Conservation (phyloP, 1,284 basidiomycete species). For the Pyrrhoderma noxium region DNA sequence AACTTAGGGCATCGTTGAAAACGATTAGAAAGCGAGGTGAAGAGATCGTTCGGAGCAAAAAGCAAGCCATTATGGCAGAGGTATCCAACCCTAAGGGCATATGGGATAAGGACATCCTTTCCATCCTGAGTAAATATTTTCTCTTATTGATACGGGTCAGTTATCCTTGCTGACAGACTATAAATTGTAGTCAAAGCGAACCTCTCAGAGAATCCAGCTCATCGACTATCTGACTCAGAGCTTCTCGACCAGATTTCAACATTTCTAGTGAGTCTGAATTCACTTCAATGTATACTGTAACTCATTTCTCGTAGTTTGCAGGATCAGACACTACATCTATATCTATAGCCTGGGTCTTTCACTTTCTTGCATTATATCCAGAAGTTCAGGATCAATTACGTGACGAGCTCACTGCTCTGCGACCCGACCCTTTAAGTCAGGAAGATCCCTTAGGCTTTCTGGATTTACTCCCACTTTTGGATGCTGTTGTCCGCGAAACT, state of each 20-base stretch:
- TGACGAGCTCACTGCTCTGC: slow-evolving; percentile 30
- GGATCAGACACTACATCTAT: slow-evolving; percentile 50
- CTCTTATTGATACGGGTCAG: neutral
- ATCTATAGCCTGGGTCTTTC: slow-evolving; percentile 46
- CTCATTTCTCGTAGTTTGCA: slow-evolving; percentile 29
- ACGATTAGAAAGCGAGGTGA: slow-evolving; percentile 35
- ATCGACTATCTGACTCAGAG: slow-evolving; percentile 40
- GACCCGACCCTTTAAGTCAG: slow-evolving; percentile 15
- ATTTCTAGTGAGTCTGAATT: slow-evolving; percentile 28
- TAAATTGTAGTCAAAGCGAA: slow-evolving; percentile 39
- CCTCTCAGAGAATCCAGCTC: slow-evolving; percentile 33
- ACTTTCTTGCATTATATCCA: slow-evolving; percentile 41
- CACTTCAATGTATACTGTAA: neutral
- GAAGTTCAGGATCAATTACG: slow-evolving; percentile 40
- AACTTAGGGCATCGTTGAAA: slow-evolving; percentile 31
- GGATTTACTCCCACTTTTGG: slow-evolving; percentile 30
- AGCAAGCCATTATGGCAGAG: slow-evolving; percentile 29
- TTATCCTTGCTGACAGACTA: slow-evolving; percentile 11
- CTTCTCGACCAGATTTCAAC: slow-evolving; percentile 47
- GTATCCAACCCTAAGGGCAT: slow-evolving; percentile 25
- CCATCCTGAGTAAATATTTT: slow-evolving; percentile 34
- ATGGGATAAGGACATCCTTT: slow-evolving; percentile 39
- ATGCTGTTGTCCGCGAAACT: slow-evolving; percentile 29
- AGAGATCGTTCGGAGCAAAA: slow-evolving; percentile 36
- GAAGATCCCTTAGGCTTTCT: slow-evolving; percentile 31